Percentiles rank a stretch among this genome's conserved stretches.
phyloP scores from a whole-genome alignment of 106 monocot species.

The Dendrobium chrysotoxum region DNA sequence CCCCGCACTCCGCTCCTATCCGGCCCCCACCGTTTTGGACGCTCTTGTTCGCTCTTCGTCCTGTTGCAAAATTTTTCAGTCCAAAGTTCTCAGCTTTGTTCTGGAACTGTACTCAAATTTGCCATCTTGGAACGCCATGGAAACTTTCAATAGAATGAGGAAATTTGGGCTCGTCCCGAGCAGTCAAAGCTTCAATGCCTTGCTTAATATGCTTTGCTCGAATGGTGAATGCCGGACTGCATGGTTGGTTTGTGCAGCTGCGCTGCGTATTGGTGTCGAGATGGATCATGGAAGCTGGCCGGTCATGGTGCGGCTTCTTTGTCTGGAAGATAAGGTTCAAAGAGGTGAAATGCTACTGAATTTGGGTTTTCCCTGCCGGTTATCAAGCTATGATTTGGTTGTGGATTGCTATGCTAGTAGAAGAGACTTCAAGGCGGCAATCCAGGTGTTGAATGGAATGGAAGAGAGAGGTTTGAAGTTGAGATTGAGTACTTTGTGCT shows the following conservation, averaged over 20 bases:
- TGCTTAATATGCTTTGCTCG: slow-evolving; percentile 23
- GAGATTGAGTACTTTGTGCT: slow-evolving; percentile 15
- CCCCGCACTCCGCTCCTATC: slow-evolving; percentile 12
- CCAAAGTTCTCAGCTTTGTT: slow-evolving; percentile 19
- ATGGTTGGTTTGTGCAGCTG: slow-evolving; percentile 15
- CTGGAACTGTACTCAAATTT: slow-evolving; percentile 19
- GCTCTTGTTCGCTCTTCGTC: slow-evolving; percentile 5
- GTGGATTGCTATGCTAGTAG: slow-evolving; percentile 23
- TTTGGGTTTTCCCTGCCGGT: background rate
- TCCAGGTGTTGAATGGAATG: slow-evolving; percentile 25
- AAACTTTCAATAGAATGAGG: slow-evolving; percentile 15
- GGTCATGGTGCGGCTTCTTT: slow-evolving; percentile 23
- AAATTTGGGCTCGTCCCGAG: slow-evolving; percentile 3
- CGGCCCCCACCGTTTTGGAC: slow-evolving; percentile 8
- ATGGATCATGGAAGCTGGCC: slow-evolving; percentile 25
- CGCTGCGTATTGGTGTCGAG: slow-evolving; percentile 15
- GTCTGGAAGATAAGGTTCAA: slow-evolving; percentile 24
- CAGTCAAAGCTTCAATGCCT: slow-evolving; percentile 13
- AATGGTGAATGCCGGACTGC: background rate
- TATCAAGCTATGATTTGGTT: slow-evolving; percentile 19
- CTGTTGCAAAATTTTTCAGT: background rate
- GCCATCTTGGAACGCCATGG: slow-evolving; percentile 10
- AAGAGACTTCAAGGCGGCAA: slow-evolving; percentile 21
- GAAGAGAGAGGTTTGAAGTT: slow-evolving; percentile 8
- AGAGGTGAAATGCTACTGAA: slow-evolving; percentile 10